A percentile compares a stretch with the other conserved stretches of the same genome.
Conservation (phyloP, 78 protist species). For the Dictyostelium purpureum region DNA sequence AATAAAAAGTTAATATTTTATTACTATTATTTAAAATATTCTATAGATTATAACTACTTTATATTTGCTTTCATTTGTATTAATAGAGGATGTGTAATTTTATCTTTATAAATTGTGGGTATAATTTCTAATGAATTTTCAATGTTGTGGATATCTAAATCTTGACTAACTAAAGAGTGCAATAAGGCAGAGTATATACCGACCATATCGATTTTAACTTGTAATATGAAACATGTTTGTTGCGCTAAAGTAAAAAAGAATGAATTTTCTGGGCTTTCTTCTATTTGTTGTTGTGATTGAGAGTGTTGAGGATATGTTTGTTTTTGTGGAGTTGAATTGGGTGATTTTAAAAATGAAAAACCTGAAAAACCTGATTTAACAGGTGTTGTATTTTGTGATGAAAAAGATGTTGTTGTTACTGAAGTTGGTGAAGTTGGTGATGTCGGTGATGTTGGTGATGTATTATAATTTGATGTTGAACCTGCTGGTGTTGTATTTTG, state of each 20-base stretch:
- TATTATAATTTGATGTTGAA: neutral
- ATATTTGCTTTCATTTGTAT: conserved; percentile 56
- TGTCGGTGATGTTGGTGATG: neutral
- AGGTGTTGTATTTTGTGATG: neutral
- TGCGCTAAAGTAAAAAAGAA: conserved; percentile 30
- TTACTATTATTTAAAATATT: neutral
- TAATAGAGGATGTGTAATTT: conserved; percentile 69
- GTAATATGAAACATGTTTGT: conserved; percentile 59
- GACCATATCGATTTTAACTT: conserved; percentile 64
- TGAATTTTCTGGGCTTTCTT: conserved; percentile 37
- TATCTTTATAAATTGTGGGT: conserved; percentile 56
- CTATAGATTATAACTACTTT: neutral
- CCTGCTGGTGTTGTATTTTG: neutral
- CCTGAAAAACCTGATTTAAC: neutral
- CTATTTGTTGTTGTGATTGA: neutral
- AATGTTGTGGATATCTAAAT: neutral
- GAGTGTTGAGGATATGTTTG: neutral
- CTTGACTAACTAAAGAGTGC: neutral
- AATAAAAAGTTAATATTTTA: neutral
- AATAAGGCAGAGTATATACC: conserved; percentile 33
- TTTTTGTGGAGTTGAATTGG: neutral
- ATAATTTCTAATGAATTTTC: conserved; percentile 24
- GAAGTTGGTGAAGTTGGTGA: neutral
- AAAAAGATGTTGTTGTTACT: too few relatives aligned
- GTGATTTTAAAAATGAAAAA: neutral